A percentile compares a stretch with the other conserved stretches of the same genome.
phyloP scores from a whole-genome alignment of 1,284 basidiomycete species.

The Fomes fomentarius region DNA sequence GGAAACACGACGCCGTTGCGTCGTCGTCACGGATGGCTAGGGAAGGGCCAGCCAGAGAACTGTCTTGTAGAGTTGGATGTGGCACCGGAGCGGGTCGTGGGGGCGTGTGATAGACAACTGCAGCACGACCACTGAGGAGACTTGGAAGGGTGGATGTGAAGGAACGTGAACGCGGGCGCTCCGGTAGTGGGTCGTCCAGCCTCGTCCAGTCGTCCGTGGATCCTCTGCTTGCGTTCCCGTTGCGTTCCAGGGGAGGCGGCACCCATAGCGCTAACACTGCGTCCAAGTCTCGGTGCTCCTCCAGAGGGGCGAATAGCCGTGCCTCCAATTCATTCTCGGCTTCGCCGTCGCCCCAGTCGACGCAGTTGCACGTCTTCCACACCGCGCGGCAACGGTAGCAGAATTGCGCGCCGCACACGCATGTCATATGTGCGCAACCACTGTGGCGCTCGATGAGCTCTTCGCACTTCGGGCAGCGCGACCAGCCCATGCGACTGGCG shows the following conservation, averaged over 20 bases:
- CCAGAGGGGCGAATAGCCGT: constrained; percentile 31
- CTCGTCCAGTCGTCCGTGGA: not conserved
- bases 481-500: constrained; percentile 41
- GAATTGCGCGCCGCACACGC: constrained; percentile 47
- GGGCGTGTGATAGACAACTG: not conserved
- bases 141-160: not conserved
- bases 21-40: not conserved
- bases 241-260: constrained; percentile 6
- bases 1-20: not conserved
- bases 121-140: not conserved
- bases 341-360: constrained; percentile 43
- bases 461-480: constrained; percentile 45
- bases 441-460: constrained; percentile 44
- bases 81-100: not conserved
- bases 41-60: not conserved
- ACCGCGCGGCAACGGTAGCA: constrained; percentile 44
- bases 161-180: not conserved
- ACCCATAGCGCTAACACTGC: constrained; percentile 10
- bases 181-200: not conserved
- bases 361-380: constrained; percentile 45
- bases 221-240: not conserved
- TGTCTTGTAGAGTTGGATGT: not conserved
- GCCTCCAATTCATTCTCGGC: constrained; percentile 39
- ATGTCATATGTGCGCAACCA: constrained; percentile 53
- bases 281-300: constrained; percentile 10